Evolutionary conservation across 2,329 filamentous ascomycete species (phyloP), one percentile per base, ranked within the genome.

Genomic region (Diaporthe nobilis): DNA sequence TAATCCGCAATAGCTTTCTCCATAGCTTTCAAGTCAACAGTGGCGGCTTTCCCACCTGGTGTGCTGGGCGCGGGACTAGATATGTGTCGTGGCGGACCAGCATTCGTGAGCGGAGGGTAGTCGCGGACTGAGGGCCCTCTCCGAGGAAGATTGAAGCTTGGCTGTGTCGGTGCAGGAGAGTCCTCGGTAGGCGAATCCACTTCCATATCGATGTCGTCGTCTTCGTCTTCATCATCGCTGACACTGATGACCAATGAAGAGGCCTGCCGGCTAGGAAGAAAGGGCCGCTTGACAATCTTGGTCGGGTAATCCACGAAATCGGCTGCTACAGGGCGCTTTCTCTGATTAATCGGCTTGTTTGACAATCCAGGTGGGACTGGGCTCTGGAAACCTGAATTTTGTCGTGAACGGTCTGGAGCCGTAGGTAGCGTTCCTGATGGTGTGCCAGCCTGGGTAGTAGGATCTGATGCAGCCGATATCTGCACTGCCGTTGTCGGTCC

Each of bases 191-290:
- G 88, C 63, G 89, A 91, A 37, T 91, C 91, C 34, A 93, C 87
- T 47, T 94, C 92, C 91, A 93, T 94, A 74, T 92, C 92, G 63
- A 92, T 88, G 78, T 92, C 90, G 68, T 90, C 88, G 9, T 86
- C 88, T 28, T 87, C 90, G 31, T 98, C 96, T 81, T 90, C 88
- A 34, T 87, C 90, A 39, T 98, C 96, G 81, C 95, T 98, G 53
- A 97, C 93, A 78, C 97, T 91, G 79, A 98, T 98, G 53, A 98
- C 90, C 71, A 98, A 90, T 3, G 89, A 89, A 68, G 92, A 88
- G 34, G 92, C 88, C 71, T 89, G 86, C 34, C 88, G 87, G 63
- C 86, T 87, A 60, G 92, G 90, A 17, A 90, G 90, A 79, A 93
- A 92, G 5, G 91, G 89, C 67, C 92, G 91, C 79, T 94, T 94